Evolutionary conservation across 1,284 basidiomycete species (phyloP), one percentile per base, ranked within the genome.

Genomic region (Sporisorium exsertum): DNA sequence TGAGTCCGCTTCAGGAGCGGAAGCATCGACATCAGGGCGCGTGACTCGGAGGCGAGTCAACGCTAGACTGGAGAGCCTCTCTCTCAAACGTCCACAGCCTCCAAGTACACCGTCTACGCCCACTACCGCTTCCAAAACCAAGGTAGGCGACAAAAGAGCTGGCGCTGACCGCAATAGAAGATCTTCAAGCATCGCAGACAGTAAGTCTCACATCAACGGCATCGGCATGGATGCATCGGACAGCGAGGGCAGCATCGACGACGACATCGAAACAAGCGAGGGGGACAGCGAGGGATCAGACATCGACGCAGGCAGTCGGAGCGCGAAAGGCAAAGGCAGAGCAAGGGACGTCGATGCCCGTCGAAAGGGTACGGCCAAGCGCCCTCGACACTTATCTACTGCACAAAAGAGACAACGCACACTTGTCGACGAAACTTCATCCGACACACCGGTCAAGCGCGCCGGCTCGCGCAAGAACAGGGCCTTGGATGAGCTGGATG

Each of bases 41-140:
- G 56, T 68, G 55, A 81, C 79, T 40, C 74, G 79, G 20, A 64
- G 75, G 13, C 40, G 64, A n/a, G 72, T 77, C 43, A 74, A 66
- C 32, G 65, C 75, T 8, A 56, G 75, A 40, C 55, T 80, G 12
- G 69, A 80, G 22, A 68, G 63, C 20, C 66, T 80, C 10, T 63
- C 78, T 24, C 66, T 77, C 43, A 71, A 58, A 37, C 70, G 75
- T 16, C 45, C 66, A 27, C 58, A 60, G 24, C 65, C 65, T 47
- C 58, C 68, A 7, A 66, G 52, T 35, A 72, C 49, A 0, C 69
- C 69, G 3, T 29, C 60, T 26, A 66, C 64, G n/a, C 58, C 60
- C n/a, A 29, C 47, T 9, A 26, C 29, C 24, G 16, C 59, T 33
- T 55, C 59, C n/a, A 53, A 51, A 20, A 29, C 43, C 45, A 66